Evolutionary conservation across 179 eudicot species (phyloP).

Genomic region (Nepenthes alata): DNA sequence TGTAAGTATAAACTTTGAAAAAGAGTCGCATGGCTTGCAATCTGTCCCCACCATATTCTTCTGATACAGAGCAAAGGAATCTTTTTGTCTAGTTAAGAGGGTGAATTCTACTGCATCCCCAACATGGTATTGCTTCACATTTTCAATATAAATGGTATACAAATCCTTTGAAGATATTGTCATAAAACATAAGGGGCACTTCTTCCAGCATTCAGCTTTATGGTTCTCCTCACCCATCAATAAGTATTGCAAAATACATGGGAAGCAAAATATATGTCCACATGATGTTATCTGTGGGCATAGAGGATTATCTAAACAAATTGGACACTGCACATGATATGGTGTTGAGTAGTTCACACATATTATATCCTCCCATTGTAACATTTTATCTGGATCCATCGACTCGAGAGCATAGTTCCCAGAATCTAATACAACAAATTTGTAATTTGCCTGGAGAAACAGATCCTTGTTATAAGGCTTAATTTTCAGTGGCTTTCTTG

Average conservation of each 20-base stretch:
- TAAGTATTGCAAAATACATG: conserved; percentile 77
- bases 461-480: conserved; percentile 92
- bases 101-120: conserved; percentile 59
- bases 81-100: conserved; percentile 66
- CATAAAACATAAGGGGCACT: conserved; percentile 85
- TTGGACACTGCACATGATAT: conserved; percentile 68
- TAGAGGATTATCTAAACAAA: conserved; percentile 75
- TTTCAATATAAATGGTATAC: conserved; percentile 68
- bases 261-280: conserved; percentile 91
- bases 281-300: conserved; percentile 93
- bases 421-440: conserved; percentile 71
- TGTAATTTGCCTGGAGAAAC: conserved; percentile 93
- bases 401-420: conserved; percentile 46
- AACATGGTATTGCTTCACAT: conserved; percentile 44
- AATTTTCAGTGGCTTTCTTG: conserved; percentile 47
- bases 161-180: conserved; percentile 76
- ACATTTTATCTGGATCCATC: conserved; percentile 82
- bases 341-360: conserved; percentile 75
- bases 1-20: conserved; percentile 74
- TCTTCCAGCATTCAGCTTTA: conserved; percentile 66
- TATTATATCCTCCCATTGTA: conserved; percentile 87
- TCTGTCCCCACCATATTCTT: conserved; percentile 28
- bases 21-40: conserved; percentile 28
- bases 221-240: conserved; percentile 57
- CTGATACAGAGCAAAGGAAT: conserved; percentile 44